Percentiles rank a stretch among this genome's conserved stretches.
These are phyloP conservation scores for Cyclocybe aegerita DNA, from an alignment of 768 basidiomycete genomes.

Conservation along the genomic window DNA sequence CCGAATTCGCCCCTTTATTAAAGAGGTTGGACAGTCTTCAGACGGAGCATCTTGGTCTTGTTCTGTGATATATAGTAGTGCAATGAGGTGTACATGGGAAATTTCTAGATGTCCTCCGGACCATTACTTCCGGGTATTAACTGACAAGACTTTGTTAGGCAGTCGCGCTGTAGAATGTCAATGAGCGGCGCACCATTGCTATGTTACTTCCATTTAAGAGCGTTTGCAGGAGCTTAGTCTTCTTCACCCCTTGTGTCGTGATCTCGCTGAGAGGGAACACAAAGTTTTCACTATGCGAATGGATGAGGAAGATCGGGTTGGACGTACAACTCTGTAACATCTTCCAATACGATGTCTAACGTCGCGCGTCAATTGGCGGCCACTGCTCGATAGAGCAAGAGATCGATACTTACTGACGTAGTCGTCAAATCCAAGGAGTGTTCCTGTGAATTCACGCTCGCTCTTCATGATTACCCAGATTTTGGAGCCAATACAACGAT, in stretches of 20 bases:
- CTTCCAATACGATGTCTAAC: slow-evolving; percentile 90
- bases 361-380: slow-evolving; percentile 1
- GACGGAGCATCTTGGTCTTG: too few species aligned
- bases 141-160: slow-evolving; percentile 17
- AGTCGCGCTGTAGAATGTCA: not conserved
- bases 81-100: not conserved
- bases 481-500: slow-evolving; percentile 93
- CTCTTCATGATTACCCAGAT: slow-evolving; percentile 99
- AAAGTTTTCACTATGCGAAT: not conserved
- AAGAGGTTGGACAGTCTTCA: too few species aligned
- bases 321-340: slow-evolving; percentile 93
- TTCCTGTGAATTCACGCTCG: slow-evolving; percentile 96
- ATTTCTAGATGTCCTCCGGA: slow-evolving; percentile 17
- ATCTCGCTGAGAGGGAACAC: slow-evolving; percentile 59
- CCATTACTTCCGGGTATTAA: slow-evolving; percentile 40
- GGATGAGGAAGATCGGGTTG: not conserved
- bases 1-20: too few species aligned
- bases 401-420: slow-evolving; percentile 86
- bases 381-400: not conserved
- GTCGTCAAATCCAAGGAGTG: slow-evolving; percentile 94
- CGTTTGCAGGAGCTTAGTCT: slow-evolving; percentile 83
- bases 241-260: slow-evolving; percentile 79
- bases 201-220: slow-evolving; percentile 95
- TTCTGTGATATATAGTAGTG: not conserved
- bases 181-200: slow-evolving; percentile 70